Evolutionary conservation across 352 stramenopile species (phyloP).

Genomic region (Halophytophthora polymorphica): DNA sequence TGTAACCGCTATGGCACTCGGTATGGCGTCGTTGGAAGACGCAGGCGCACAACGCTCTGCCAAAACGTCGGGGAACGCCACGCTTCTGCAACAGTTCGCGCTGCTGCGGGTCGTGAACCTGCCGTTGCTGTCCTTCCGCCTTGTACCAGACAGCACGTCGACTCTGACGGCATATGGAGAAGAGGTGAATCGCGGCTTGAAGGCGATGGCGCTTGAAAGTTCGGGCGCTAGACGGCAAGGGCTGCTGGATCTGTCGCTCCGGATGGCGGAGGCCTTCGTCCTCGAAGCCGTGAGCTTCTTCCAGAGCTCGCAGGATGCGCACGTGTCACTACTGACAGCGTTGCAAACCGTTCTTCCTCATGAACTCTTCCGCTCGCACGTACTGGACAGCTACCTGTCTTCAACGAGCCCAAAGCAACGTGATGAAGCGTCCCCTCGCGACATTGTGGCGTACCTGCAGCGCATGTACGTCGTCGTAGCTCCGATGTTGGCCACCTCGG

Average conservation of each 20-base stretch:
- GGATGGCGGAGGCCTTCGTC: constrained; percentile 23
- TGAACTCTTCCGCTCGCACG: constrained; percentile 21
- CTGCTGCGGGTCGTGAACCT: constrained; percentile 26
- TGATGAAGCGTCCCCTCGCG: background rate
- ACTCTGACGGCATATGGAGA: constrained; percentile 7
- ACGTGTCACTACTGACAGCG: constrained; percentile 21
- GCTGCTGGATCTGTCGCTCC: constrained; percentile 18
- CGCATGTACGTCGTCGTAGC: constrained; percentile 26
- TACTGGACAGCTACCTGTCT: constrained; percentile 6
- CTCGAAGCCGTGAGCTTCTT: constrained; percentile 33
- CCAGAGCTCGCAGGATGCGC: constrained; percentile 13
- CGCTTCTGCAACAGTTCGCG: constrained; percentile 33
- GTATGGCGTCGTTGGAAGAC: constrained; percentile 20
- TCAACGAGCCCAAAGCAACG: background rate
- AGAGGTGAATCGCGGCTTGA: constrained; percentile 8
- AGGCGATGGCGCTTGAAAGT: constrained; percentile 8
- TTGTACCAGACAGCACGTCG: constrained; percentile 13
- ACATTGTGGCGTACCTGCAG: constrained; percentile 27
- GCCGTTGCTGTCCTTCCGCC: constrained; percentile 18
- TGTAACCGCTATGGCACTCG: constrained; percentile 23
- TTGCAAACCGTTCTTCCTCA: constrained; percentile 27
- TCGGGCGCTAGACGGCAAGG: background rate
- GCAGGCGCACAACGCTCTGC: background rate
- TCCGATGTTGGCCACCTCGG: constrained; percentile 19
- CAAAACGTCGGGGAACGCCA: constrained; percentile 9